Evolutionary conservation across 2,329 filamentous ascomycete genomes (phyloP).

Genomic region (Metarhizium brunneum): DNA sequence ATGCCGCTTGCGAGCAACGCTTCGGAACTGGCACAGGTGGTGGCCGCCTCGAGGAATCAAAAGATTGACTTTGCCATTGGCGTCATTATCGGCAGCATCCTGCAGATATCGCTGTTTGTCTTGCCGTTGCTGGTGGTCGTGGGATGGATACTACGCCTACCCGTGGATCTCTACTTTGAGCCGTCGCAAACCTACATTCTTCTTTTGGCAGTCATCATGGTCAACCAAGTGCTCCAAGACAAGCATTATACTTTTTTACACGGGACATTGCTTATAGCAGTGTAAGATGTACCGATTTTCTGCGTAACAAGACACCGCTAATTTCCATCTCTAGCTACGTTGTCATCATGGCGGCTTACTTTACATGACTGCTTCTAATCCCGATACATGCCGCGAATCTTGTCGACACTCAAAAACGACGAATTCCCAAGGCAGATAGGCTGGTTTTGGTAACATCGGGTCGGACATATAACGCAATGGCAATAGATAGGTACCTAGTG

Average conservation of each 20-base stretch:
- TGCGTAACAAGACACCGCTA: too few species aligned
- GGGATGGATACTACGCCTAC: slow-evolving; percentile 5
- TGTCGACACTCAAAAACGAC: background rate
- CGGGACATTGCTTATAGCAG: slow-evolving; percentile 9
- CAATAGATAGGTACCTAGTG: slow-evolving; percentile 9
- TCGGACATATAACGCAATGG: slow-evolving; percentile 8
- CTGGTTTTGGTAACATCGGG: slow-evolving; percentile 3
- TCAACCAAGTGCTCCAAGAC: slow-evolving; percentile 11
- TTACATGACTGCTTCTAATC: background rate
- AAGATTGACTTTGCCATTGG: slow-evolving; percentile 10
- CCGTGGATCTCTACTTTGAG: slow-evolving; percentile 10
- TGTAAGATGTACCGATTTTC: slow-evolving; percentile 4
- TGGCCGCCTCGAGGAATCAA: slow-evolving; percentile 7
- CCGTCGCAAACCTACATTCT: slow-evolving; percentile 10
- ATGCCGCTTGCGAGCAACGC: slow-evolving; percentile 10
- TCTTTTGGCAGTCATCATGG: slow-evolving; percentile 8
- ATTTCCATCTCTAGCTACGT: background rate
- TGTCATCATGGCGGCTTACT: slow-evolving; percentile 4
- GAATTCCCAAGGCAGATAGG: background rate
- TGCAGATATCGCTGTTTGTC: slow-evolving; percentile 11
- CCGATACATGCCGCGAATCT: background rate
- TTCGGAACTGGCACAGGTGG: slow-evolving; percentile 8
- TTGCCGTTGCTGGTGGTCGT: slow-evolving; percentile 8
- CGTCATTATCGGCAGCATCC: slow-evolving; percentile 10
- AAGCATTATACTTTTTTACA: slow-evolving; percentile 10